Conservation (phyloP, 2,329 filamentous ascomycete species). For the Grosmannia serpens region DNA sequence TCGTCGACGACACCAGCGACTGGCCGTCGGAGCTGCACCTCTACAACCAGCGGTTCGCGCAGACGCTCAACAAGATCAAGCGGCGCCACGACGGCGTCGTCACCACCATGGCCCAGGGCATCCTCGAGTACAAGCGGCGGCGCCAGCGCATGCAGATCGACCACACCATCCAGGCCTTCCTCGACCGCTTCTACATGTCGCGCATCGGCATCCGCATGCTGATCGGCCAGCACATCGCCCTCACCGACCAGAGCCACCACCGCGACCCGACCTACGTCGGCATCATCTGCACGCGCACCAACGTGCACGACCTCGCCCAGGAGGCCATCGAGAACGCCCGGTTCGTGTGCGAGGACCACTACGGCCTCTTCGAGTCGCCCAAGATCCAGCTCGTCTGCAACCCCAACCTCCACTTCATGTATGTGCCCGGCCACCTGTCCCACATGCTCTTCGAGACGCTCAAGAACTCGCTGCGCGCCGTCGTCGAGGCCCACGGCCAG, state of each 20-base stretch:
- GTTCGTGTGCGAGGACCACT: constrained; percentile 99
- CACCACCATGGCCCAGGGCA: constrained; percentile 94
- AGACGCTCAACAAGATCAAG: constrained; percentile 89
- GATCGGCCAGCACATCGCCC: constrained; percentile 93
- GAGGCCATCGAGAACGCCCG: constrained; percentile 97
- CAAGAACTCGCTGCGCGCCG: constrained; percentile 94
- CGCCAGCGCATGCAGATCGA: constrained; percentile 97
- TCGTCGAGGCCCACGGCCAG: constrained; percentile 88
- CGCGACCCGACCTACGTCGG: constrained; percentile 91
- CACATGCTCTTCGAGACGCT: constrained; percentile 99
- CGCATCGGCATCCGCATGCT: constrained; percentile 98
- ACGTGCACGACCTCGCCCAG: constrained; percentile 85
- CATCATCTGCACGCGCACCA: constrained; percentile 98
- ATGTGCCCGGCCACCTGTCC: constrained; percentile 94
- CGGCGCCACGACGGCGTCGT: constrained; percentile 92
- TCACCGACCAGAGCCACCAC: constrained; percentile 85
- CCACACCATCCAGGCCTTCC: constrained; percentile 90
- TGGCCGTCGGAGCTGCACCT: constrained; percentile 93
- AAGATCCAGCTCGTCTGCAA: constrained; percentile 96
- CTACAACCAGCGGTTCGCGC: constrained; percentile 85
- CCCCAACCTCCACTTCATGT: constrained; percentile 95
- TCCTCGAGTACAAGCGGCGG: constrained; percentile 94
- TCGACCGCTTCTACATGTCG: constrained; percentile 99
- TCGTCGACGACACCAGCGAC: constrained; percentile 74
- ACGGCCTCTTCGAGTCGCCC: constrained; percentile 91